Percentiles rank a stretch among this genome's conserved stretches.
phyloP scores from a whole-genome alignment of 2,329 filamentous ascomycete species.

The Fusarium longipes region DNA sequence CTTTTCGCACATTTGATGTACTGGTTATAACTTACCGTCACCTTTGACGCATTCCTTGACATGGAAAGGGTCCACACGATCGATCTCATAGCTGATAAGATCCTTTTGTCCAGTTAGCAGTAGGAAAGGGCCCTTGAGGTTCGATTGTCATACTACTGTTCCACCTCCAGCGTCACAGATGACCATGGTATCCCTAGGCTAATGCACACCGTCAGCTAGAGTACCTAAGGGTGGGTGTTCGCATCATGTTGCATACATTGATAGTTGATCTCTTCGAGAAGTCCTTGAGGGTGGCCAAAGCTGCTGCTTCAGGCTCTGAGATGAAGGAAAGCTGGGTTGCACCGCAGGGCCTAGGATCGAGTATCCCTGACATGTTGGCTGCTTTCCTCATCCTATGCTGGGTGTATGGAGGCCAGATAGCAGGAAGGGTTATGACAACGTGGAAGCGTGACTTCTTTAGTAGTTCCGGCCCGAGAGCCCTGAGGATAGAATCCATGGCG shows the following conservation, averaged over 20 bases:
- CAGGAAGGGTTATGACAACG: constrained; percentile 57
- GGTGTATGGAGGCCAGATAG: constrained; percentile 58
- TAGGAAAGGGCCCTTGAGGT: too few relatives aligned
- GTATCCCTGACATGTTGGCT: constrained; percentile 50
- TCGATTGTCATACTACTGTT: constrained; percentile 45
- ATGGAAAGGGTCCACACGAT: too few relatives aligned
- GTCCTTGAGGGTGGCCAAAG: constrained; percentile 52
- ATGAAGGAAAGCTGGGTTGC: constrained; percentile 52
- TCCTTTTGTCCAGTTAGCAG: constrained; percentile 47
- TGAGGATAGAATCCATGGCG: constrained; percentile 41
- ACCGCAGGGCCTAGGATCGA: constrained; percentile 41
- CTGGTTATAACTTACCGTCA: constrained; percentile 44
- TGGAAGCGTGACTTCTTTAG: constrained; percentile 46
- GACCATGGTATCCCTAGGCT: constrained; percentile 47
- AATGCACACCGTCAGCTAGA: too few relatives aligned
- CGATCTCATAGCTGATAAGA: constrained; percentile 54
- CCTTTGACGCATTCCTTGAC: constrained; percentile 54
- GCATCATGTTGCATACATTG: too few relatives aligned
- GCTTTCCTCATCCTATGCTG: constrained; percentile 53
- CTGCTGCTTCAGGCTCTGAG: constrained; percentile 60
- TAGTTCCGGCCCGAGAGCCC: constrained; percentile 14
- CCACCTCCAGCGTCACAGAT: constrained; percentile 55
- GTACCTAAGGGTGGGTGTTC: neutral
- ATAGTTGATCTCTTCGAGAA: constrained; percentile 40
- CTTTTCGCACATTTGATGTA: accelerated